These are phyloP conservation scores for Pseudocercospora vitis DNA, from an alignment of 2,329 filamentous ascomycete species.

Conservation along the genomic window DNA sequence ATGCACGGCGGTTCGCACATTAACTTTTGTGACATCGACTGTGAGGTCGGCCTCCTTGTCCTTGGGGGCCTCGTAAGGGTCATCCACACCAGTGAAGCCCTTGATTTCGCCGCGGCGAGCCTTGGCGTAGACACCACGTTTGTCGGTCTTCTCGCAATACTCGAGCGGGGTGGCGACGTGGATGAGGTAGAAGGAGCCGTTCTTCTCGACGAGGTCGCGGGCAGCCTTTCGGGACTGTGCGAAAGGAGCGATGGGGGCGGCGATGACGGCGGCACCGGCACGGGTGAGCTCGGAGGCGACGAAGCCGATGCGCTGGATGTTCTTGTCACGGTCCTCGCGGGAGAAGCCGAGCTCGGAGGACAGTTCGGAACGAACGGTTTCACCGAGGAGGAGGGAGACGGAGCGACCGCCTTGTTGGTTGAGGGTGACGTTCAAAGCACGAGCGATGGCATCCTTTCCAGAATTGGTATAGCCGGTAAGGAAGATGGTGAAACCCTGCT, in stretches of 20 bases:
- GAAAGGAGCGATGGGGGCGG: constrained; percentile 92
- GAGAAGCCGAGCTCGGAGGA: constrained; percentile 95
- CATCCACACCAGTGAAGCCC: constrained; percentile 97
- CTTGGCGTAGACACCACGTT: constrained; percentile 81
- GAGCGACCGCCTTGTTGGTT: constrained; percentile 97
- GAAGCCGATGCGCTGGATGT: constrained; percentile 94
- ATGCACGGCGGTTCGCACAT: constrained; percentile 89
- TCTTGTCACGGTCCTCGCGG: constrained; percentile 85
- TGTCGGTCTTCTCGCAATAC: constrained; percentile 92
- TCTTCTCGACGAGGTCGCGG: constrained; percentile 80
- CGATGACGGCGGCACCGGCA: constrained; percentile 90
- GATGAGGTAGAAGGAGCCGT: constrained; percentile 88
- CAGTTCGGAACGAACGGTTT: constrained; percentile 90
- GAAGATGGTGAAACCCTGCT: constrained; percentile 98
- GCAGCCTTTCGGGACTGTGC: constrained; percentile 74
- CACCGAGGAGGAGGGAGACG: constrained; percentile 90
- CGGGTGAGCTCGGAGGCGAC: constrained; percentile 93
- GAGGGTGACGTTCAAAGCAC: constrained; percentile 91
- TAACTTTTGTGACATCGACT: constrained; percentile 82
- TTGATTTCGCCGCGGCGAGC: constrained; percentile 89
- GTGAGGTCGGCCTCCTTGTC: constrained; percentile 82
- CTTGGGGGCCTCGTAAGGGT: constrained; percentile 84
- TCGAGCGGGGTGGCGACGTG: constrained; percentile 93
- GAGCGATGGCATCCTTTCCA: constrained; percentile 94
- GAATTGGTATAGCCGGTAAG: constrained; percentile 95